Conservation (phyloP, 2,329 filamentous ascomycete genomes). For the Plectosphaerella plurivora region DNA sequence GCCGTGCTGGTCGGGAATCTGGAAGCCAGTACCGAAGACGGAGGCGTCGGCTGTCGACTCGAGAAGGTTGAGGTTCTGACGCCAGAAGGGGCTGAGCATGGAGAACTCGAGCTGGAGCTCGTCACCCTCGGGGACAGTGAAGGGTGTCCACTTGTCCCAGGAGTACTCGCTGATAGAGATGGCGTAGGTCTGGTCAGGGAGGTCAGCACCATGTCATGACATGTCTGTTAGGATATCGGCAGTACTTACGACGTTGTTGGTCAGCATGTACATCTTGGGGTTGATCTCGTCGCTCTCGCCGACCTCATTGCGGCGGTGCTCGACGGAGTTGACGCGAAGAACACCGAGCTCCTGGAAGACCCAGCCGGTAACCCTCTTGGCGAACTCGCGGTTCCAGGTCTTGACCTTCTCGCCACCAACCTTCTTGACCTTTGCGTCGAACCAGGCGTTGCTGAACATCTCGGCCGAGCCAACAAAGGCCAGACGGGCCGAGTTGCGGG, state of each 20-base stretch:
- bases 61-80: constrained; percentile 63
- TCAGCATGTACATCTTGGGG: constrained; percentile 88
- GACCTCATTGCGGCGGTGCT: constrained; percentile 66
- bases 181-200: constrained; percentile 62
- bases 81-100: constrained; percentile 98
- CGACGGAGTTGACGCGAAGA: constrained; percentile 74
- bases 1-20: constrained; percentile 90
- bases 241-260: constrained; percentile 85
- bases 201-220: background rate
- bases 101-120: constrained; percentile 90
- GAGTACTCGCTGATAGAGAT: constrained; percentile 87
- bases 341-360: constrained; percentile 93
- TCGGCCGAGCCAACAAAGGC: constrained; percentile 82
- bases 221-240: background rate
- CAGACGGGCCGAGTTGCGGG: constrained; percentile 87
- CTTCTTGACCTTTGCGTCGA: constrained; percentile 72
- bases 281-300: constrained; percentile 59
- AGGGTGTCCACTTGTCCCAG: constrained; percentile 71
- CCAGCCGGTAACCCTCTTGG: constrained; percentile 84
- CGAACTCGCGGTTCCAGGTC: constrained; percentile 80
- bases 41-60: constrained; percentile 61
- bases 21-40: constrained; percentile 72
- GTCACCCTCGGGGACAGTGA: constrained; percentile 65
- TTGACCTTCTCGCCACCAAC: constrained; percentile 44
- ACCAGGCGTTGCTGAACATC: constrained; percentile 85